phyloP scores from a whole-genome alignment of 768 basidiomycete genomes.

The Leucosporidium yakuticum region DNA sequence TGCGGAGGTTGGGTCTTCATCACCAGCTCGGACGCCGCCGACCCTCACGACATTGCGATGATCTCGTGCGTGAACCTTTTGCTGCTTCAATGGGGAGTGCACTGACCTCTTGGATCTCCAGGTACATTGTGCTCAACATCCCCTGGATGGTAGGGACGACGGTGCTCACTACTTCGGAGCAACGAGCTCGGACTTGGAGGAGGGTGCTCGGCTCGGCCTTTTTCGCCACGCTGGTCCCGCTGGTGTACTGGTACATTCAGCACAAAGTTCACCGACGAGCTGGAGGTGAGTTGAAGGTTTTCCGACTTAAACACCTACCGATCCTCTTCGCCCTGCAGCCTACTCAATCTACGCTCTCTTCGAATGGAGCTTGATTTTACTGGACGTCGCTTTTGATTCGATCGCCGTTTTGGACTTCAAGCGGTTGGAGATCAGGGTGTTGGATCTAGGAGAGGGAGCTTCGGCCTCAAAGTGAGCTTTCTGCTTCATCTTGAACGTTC shows the following conservation, averaged over 20 bases:
- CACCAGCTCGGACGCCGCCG: constrained; percentile 72
- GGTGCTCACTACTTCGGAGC: constrained; percentile 46
- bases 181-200: constrained; percentile 46
- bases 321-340: constrained; percentile 49
- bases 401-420: constrained; percentile 58
- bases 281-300: constrained; percentile 55
- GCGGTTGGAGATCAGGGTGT: constrained; percentile 50
- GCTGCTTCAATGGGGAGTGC: not conserved
- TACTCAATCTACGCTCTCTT: constrained; percentile 81
- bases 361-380: constrained; percentile 75
- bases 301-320: not conserved
- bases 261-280: constrained; percentile 74
- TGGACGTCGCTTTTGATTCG: constrained; percentile 69
- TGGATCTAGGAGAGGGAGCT: not conserved
- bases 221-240: constrained; percentile 61
- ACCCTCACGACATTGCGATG: constrained; percentile 81
- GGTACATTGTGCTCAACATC: constrained; percentile 70
- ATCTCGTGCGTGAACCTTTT: constrained; percentile 46
- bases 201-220: constrained; percentile 56
- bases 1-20: constrained; percentile 93
- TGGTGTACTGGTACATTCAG: constrained; percentile 77
- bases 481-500: not conserved
- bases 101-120: not conserved
- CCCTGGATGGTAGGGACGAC: constrained; percentile 84
- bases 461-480: not conserved